These are phyloP conservation scores for Phoma herbarum DNA, from an alignment of 2,329 filamentous ascomycete genomes.

Conservation along the genomic window DNA sequence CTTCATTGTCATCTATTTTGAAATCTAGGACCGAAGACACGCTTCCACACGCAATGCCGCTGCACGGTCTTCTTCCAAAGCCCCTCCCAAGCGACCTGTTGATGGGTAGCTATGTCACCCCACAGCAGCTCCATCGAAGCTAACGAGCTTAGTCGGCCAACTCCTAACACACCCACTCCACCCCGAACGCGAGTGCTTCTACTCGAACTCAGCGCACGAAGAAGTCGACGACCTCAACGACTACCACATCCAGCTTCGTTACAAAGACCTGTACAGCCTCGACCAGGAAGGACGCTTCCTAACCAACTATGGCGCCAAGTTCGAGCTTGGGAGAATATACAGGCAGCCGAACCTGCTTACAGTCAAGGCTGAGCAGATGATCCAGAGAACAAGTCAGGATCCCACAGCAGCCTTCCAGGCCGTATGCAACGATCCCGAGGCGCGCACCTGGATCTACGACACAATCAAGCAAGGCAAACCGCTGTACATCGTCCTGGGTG, in stretches of 20 bases:
- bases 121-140: conserved; percentile 13
- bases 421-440: conserved; percentile 47
- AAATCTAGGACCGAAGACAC: background rate
- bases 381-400: conserved; percentile 46
- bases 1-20: background rate
- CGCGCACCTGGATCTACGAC: conserved; percentile 44
- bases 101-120: conserved; percentile 16
- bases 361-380: conserved; percentile 50
- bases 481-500: conserved; percentile 47
- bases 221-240: conserved; percentile 51
- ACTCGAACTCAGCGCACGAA: conserved; percentile 44
- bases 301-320: conserved; percentile 51
- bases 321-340: conserved; percentile 50
- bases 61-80: conserved; percentile 49
- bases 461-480: conserved; percentile 41
- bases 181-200: conserved; percentile 50
- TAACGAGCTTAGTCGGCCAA: conserved; percentile 43
- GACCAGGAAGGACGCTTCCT: conserved; percentile 51
- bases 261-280: conserved; percentile 50
- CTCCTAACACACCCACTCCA: conserved; percentile 49
- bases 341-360: conserved; percentile 50
- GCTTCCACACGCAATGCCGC: conserved; percentile 34
- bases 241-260: conserved; percentile 52
- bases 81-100: conserved; percentile 47
- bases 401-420: conserved; percentile 42